These are phyloP conservation scores for Cercophora newfieldiana DNA, from an alignment of 495 filamentous ascomycete genomes.

Conservation along the genomic window DNA sequence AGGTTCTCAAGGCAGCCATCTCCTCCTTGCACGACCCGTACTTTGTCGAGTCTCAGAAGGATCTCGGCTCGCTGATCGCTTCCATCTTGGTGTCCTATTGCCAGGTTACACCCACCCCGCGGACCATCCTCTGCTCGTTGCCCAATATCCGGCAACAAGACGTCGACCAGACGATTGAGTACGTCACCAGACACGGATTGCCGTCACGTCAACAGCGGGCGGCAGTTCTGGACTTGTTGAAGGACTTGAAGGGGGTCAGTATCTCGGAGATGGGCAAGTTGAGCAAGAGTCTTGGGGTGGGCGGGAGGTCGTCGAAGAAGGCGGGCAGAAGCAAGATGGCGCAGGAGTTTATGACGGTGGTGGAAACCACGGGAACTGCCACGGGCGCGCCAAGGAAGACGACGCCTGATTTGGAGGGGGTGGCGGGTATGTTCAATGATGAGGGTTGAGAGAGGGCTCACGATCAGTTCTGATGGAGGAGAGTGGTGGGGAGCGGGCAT, in stretches of 20 bases:
- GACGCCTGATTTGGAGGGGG: slow-evolving; percentile 44
- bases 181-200: slow-evolving; percentile 48
- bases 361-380: slow-evolving; percentile 13
- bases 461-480: too few relatives aligned
- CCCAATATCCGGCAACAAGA: slow-evolving; percentile 55
- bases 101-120: slow-evolving; percentile 58
- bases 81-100: slow-evolving; percentile 76
- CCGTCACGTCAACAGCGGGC: slow-evolving; percentile 75
- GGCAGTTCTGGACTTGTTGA: slow-evolving; percentile 81
- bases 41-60: slow-evolving; percentile 94
- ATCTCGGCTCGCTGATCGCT: slow-evolving; percentile 84
- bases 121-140: slow-evolving; percentile 54
- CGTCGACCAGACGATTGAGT: slow-evolving; percentile 61
- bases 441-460: slow-evolving; percentile 17
- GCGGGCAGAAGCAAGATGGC: slow-evolving; percentile 54
- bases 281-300: slow-evolving; percentile 40
- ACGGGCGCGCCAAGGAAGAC: slow-evolving; percentile 24
- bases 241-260: slow-evolving; percentile 81
- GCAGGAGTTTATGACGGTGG: slow-evolving; percentile 55
- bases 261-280: slow-evolving; percentile 92
- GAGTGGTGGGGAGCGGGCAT: too few relatives aligned
- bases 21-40: slow-evolving; percentile 90
- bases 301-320: slow-evolving; percentile 12
- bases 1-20: slow-evolving; percentile 80
- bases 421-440: slow-evolving; percentile 45